Conservation (phyloP, 768 basidiomycete genomes). For the Cubamyces sp. region DNA sequence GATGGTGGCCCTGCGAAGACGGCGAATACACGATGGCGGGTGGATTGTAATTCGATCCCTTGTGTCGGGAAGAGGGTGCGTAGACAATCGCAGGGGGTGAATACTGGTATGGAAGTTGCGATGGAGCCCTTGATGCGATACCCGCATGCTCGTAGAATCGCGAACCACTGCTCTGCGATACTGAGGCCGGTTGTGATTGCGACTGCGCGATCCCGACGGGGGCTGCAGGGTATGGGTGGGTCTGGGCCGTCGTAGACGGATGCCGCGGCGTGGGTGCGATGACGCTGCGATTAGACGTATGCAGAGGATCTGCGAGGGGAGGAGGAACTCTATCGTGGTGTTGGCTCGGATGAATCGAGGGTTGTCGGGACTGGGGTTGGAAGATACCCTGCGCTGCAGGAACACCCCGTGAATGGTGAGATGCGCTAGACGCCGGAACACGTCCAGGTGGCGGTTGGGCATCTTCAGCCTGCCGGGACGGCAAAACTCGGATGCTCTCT, state of each 20-base stretch:
- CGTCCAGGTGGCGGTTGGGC: slow-evolving; percentile 9
- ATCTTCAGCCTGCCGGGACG: slow-evolving; percentile 32
- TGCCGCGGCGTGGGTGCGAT: slow-evolving; percentile 39
- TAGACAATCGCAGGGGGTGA: slow-evolving; percentile 64
- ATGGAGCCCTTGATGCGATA: slow-evolving; percentile 40
- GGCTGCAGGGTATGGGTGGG: slow-evolving; percentile 23
- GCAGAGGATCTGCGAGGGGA: slow-evolving; percentile 23
- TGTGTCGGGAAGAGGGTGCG: slow-evolving; percentile 51
- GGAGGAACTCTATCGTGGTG: slow-evolving; percentile 25
- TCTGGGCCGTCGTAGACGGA: slow-evolving; percentile 30
- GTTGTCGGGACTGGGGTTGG: slow-evolving; percentile 17
- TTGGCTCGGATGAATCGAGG: slow-evolving; percentile 18
- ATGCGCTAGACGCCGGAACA: slow-evolving; percentile 21
- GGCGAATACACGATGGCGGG: slow-evolving; percentile 60
- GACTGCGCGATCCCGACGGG: slow-evolving; percentile 43
- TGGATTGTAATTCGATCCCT: slow-evolving; percentile 57
- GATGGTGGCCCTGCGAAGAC: slow-evolving; percentile 27
- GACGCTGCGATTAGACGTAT: slow-evolving; percentile 17
- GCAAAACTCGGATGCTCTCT: slow-evolving; percentile 36
- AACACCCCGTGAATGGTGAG: slow-evolving; percentile 13
- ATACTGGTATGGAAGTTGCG: slow-evolving; percentile 39
- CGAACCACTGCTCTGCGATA: slow-evolving; percentile 27
- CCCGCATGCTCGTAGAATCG: slow-evolving; percentile 27
- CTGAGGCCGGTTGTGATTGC: slow-evolving; percentile 42
- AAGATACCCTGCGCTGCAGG: slow-evolving; percentile 22